Percentiles rank a stretch among this genome's conserved stretches.
These are phyloP conservation scores for Haplosporangium sp. DNA, from an alignment of 371 early-diverging fungal species.

Conservation along the genomic window DNA sequence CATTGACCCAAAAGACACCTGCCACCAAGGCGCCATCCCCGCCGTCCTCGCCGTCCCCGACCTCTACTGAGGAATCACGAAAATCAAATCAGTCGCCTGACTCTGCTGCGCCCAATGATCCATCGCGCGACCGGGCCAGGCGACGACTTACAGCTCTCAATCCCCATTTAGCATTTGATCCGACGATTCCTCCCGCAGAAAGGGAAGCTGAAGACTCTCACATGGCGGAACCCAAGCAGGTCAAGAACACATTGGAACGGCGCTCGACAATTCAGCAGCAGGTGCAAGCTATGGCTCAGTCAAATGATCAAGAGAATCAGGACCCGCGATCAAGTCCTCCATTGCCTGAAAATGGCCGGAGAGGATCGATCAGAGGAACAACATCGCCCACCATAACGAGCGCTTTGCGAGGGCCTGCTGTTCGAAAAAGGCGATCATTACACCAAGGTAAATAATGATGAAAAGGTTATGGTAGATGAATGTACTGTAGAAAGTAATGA, in stretches of 20 bases:
- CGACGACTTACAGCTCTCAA: slow-evolving; percentile 15
- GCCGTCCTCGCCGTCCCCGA: too few species aligned
- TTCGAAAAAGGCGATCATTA: slow-evolving; percentile 36
- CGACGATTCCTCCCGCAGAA: slow-evolving; percentile 27
- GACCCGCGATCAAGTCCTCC: slow-evolving; percentile 15
- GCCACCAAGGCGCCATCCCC: too few species aligned
- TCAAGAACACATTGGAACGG: slow-evolving; percentile 20
- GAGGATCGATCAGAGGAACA: slow-evolving; percentile 1
- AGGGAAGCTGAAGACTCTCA: slow-evolving; percentile 4
- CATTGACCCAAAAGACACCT: too few species aligned
- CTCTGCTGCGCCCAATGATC: neutral
- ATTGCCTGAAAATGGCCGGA: neutral
- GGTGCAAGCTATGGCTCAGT: neutral
- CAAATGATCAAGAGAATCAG: slow-evolving; percentile 7
- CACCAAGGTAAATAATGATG: slow-evolving; percentile 34
- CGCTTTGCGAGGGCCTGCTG: slow-evolving; percentile 12
- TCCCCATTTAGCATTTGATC: slow-evolving; percentile 38
- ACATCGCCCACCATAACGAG: neutral
- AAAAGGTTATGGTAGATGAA: neutral
- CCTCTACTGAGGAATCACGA: too few species aligned
- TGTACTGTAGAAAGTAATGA: neutral
- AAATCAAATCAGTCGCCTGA: too few species aligned
- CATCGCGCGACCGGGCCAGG: slow-evolving; percentile 9
- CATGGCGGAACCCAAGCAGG: neutral
- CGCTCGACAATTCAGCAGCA: slow-evolving; percentile 11